A percentile compares a stretch with the other conserved stretches of the same genome.
Evolutionary conservation across 2,329 filamentous ascomycete species (phyloP).

Genomic region (Penicillium sp.): DNA sequence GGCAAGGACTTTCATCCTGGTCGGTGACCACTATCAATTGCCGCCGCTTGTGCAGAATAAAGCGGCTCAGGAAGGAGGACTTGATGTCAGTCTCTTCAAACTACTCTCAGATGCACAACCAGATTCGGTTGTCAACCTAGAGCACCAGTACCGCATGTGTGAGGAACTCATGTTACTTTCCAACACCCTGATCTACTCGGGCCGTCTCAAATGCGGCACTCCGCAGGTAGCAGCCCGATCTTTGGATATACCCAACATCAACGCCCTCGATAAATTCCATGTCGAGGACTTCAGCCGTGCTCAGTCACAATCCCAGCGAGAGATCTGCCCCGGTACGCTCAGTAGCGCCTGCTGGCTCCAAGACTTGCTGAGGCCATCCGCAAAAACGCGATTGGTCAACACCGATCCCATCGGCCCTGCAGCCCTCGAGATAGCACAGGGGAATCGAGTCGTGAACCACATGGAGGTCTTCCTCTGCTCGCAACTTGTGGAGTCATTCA

Average conservation of each 20-base stretch:
- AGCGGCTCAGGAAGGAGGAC: conserved; percentile 75
- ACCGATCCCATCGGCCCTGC: conserved; percentile 69
- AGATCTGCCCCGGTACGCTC: conserved; percentile 56
- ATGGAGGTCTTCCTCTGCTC: conserved; percentile 74
- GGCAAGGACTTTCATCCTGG: conserved; percentile 87
- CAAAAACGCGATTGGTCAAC: conserved; percentile 82
- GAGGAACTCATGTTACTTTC: conserved; percentile 94
- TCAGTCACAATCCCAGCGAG: conserved; percentile 20
- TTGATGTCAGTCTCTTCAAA: conserved; percentile 93
- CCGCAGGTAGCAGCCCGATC: conserved; percentile 67
- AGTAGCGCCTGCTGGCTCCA: conserved; percentile 69
- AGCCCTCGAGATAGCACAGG: conserved; percentile 63
- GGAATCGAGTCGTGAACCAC: conserved; percentile 83
- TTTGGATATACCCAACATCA: conserved; percentile 65
- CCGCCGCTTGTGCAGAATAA: conserved; percentile 93
- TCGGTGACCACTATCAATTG: conserved; percentile 94
- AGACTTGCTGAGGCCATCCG: conserved; percentile 64
- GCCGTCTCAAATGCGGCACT: conserved; percentile 83
- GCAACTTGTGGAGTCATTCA: conserved; percentile 76
- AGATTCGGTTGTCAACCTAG: conserved; percentile 80
- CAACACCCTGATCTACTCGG: conserved; percentile 90
- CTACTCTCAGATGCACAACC: conserved; percentile 86
- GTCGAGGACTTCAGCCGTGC: conserved; percentile 27
- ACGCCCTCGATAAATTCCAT: conserved; percentile 59
- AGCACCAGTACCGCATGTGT: conserved; percentile 98